Base-by-base conservation (phyloP, 208 protist genomes). In the Trypanosoma rangeli region DNA sequence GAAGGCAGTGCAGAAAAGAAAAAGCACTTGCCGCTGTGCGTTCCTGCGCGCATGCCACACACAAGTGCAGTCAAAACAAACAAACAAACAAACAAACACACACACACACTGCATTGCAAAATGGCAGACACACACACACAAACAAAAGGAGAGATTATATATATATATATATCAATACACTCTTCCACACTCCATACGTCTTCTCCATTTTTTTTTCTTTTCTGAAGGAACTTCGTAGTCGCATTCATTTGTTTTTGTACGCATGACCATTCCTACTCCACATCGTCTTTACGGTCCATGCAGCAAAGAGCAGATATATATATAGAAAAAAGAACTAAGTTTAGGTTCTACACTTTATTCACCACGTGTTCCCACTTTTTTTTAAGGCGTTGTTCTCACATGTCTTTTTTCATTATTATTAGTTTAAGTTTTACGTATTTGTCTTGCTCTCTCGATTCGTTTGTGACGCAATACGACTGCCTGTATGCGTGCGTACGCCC, bases 261-360 rank as follows among this genome's bases (percentile, higher is more conserved):
- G 3, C 42, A 46, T 46, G 42, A 5, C 12, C 3, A 46, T 9
- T 18, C 42, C 42, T 46, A 1, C 13, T 46, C 42, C 15, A 1
- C 3, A 46, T 20, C 3, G 1, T 46, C 12, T 16, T 46, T 9
- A 46, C 12, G 42, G 8, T 46, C 42, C 12, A 46, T 18, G 42
- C 42, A 46, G 8, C 42, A 46, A 46, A 46, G 16, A 33, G n/a
- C n/a, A n/a, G n/a, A n/a, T n/a, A n/a, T n/a, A 54, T 28, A 57
- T 8, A 37, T 7, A 7, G 22, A 64, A 60, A 33, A 74, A 61
- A 59, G 18, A 59, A 76, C 29, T 52, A 69, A 8, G 28, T 2
- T 37, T 37, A 37, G 7, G 33, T 37, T 37, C 33, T 7, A 37
- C 33, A 37, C 4, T 37, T 37, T 7, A 37, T 37, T 37, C 33